Evolutionary conservation across 768 basidiomycete species (phyloP).

Genomic region (Nidularia sp.): DNA sequence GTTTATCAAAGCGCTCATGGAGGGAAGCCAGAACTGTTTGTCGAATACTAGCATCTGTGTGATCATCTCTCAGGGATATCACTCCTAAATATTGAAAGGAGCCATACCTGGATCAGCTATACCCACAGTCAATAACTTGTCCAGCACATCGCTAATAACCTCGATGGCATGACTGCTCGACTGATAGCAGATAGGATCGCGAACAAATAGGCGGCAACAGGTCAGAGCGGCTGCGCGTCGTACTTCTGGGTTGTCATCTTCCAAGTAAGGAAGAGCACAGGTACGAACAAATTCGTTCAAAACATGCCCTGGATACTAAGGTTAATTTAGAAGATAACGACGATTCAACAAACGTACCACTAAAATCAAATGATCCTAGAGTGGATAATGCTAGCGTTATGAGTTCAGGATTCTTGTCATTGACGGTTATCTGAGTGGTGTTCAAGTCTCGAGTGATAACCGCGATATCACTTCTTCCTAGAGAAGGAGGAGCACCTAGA

Average conservation of each 20-base stretch:
- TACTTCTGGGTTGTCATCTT: constrained; percentile 86
- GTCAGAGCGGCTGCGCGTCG: constrained; percentile 87
- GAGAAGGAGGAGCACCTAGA: constrained; percentile 74
- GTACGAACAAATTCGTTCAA: constrained; percentile 94
- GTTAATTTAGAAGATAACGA: too few species aligned
- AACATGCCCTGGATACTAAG: constrained; percentile 69
- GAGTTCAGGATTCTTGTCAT: constrained; percentile 62
- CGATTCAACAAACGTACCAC: constrained; percentile 63
- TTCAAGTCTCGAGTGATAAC: constrained; percentile 48
- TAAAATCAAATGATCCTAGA: constrained; percentile 92
- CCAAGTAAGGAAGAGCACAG: constrained; percentile 89
- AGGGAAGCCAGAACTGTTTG: constrained; percentile 82
- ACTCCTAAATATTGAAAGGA: background rate
- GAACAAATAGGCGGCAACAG: constrained; percentile 87
- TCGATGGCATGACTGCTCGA: constrained; percentile 95
- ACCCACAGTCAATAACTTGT: constrained; percentile 91
- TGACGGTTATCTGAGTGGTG: constrained; percentile 42
- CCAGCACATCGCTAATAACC: constrained; percentile 96
- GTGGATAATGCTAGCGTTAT: constrained; percentile 83
- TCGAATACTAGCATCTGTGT: constrained; percentile 72
- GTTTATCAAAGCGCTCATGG: constrained; percentile 93
- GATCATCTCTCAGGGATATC: constrained; percentile 1
- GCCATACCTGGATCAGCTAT: constrained; percentile 91
- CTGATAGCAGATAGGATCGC: constrained; percentile 95
- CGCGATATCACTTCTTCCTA: constrained; percentile 50